Evolutionary conservation across 164 flowering plant genomes (phyloP).

Genomic region (Hamamelis virginiana): DNA sequence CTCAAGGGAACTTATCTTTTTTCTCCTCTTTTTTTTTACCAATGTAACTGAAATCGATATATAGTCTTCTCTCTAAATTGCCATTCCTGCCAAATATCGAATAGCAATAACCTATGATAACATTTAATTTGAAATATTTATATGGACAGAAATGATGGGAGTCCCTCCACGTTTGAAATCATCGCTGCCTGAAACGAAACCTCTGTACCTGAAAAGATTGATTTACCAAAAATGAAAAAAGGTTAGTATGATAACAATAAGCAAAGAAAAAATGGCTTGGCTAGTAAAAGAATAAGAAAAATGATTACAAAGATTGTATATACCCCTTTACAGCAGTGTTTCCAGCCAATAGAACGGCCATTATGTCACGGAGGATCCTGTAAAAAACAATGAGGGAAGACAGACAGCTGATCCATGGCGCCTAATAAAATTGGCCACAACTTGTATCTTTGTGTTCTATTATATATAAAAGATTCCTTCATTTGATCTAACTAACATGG

Average conservation of each 20-base stretch:
- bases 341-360: conserved; percentile 9
- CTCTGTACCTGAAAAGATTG: conserved; percentile 1
- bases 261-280: not conserved
- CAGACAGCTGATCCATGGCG: conserved; percentile 24
- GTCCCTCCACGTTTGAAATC: not conserved
- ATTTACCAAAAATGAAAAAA: not conserved
- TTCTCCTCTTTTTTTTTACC: too few relatives aligned
- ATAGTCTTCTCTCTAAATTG: not conserved
- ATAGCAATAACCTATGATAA: not conserved
- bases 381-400: conserved; percentile 11
- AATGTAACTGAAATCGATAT: too few relatives aligned
- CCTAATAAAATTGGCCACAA: conserved; percentile 39
- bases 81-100: conserved; percentile 5
- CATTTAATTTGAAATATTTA: not conserved
- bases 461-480: conserved; percentile 21
- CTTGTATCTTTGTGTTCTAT: conserved; percentile 21
- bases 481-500: conserved; percentile 19
- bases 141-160: not conserved
- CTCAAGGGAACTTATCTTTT: not conserved
- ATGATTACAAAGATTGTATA: not conserved
- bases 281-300: too few relatives aligned
- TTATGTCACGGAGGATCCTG: conserved; percentile 20
- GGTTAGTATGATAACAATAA: not conserved
- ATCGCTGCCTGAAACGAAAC: not conserved
- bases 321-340: conserved; percentile 10